These are phyloP conservation scores for Alternaria triticimaculans DNA, from an alignment of 2,329 filamentous ascomycete species.

Conservation along the genomic window DNA sequence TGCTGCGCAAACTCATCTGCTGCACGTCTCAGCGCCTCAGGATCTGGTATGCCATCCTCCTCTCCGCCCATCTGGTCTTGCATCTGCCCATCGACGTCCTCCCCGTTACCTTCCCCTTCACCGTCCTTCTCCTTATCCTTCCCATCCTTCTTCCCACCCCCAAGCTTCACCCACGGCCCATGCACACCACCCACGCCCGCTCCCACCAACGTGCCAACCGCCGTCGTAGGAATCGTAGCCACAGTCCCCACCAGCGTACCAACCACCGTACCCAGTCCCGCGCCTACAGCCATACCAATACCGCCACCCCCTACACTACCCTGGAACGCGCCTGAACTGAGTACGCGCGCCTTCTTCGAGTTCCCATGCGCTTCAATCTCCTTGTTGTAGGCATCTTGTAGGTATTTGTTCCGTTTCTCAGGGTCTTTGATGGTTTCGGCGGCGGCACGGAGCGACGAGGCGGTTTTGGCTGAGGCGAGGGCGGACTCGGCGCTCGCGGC, in stretches of 20 bases:
- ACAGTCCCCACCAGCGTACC: conserved; percentile 51
- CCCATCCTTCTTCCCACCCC: conserved; percentile 23
- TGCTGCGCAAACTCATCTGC: conserved; percentile 21
- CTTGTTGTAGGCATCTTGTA: conserved; percentile 43
- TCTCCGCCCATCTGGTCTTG: conserved; percentile 3
- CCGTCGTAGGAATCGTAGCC: conserved; percentile 50
- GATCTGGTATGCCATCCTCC: conserved; percentile 35
- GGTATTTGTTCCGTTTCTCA: conserved; percentile 43
- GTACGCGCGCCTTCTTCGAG: conserved; percentile 43
- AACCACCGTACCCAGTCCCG: conserved; percentile 52
- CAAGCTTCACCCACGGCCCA: conserved; percentile 53
- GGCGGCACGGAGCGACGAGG: conserved; percentile 34
- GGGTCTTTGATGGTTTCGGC: conserved; percentile 40
- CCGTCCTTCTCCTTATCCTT: conserved; percentile 13
- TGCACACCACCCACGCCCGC: conserved; percentile 51
- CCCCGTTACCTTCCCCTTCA: conserved; percentile 10
- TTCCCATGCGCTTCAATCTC: conserved; percentile 44
- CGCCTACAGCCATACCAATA: conserved; percentile 51
- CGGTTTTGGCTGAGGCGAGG: conserved; percentile 33
- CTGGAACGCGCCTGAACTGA: conserved; percentile 49
- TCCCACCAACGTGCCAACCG: conserved; percentile 50
- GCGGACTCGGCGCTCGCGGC: conserved; percentile 39
- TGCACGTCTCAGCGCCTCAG: conserved; percentile 29
- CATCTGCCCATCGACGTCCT: conserved; percentile 8
- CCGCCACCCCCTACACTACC: conserved; percentile 52